Conservation (phyloP, 176 grass and related monocot genomes). For the Oryza glumipatula region DNA sequence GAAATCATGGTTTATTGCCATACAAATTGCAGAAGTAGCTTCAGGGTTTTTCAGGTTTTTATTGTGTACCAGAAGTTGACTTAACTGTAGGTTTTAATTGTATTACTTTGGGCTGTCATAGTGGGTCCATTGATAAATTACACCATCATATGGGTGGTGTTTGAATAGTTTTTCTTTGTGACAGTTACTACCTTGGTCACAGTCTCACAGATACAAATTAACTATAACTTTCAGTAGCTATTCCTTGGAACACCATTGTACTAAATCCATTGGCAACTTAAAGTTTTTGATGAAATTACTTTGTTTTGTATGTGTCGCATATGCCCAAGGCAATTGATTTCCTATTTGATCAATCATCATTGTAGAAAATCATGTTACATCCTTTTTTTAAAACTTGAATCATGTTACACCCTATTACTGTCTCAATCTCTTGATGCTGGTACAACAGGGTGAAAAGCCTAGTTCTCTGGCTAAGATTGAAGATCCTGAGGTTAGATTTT, state of each 20-base stretch:
- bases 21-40: constrained; percentile 7
- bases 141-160: neutral
- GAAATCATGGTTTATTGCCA: constrained; percentile 15
- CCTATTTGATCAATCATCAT: neutral
- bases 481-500: constrained; percentile 63
- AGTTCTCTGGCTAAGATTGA: constrained; percentile 66
- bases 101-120: neutral
- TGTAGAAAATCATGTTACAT: neutral
- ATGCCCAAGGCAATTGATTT: constrained; percentile 12
- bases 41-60: neutral
- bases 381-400: neutral
- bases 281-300: neutral
- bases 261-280: neutral
- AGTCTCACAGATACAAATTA: neutral
- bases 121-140: neutral
- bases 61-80: neutral
- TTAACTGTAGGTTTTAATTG: neutral
- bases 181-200: neutral
- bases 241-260: neutral
- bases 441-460: constrained; percentile 64
- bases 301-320: neutral
- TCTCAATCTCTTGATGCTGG: constrained; percentile 15
- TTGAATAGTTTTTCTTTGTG: neutral
- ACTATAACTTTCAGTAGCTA: neutral
- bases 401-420: neutral